Percentiles rank a stretch among this genome's conserved stretches.
Evolutionary conservation across 495 filamentous ascomycete genomes (phyloP).

Genomic region (Lepidopterella palustris): DNA sequence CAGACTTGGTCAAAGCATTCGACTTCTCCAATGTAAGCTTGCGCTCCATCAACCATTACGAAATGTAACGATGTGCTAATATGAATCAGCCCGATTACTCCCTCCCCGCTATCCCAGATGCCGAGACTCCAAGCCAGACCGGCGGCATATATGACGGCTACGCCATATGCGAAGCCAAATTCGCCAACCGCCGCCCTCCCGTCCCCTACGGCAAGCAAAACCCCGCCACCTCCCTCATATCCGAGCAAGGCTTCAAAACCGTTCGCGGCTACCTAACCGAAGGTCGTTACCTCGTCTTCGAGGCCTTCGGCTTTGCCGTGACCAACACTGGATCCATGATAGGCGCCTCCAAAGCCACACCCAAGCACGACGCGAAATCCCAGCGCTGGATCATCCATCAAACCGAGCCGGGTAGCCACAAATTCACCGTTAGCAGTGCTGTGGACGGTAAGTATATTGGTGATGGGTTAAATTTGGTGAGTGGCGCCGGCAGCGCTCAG

Average conservation of each 20-base stretch:
- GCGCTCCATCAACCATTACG: neutral
- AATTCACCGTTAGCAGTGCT: conserved; percentile 46
- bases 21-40: conserved; percentile 41
- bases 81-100: conserved; percentile 39
- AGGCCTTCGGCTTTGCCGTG: conserved; percentile 18
- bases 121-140: conserved; percentile 35
- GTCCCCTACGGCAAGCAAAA: conserved; percentile 46
- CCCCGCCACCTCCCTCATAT: conserved; percentile 13
- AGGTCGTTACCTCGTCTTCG: conserved; percentile 39
- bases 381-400: conserved; percentile 51
- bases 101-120: conserved; percentile 42
- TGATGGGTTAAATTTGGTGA: conserved; percentile 23
- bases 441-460: conserved; percentile 44
- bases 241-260: conserved; percentile 48
- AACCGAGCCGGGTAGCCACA: conserved; percentile 36
- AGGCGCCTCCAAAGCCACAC: conserved; percentile 32
- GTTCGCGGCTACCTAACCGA: conserved; percentile 49
- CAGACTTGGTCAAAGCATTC: conserved; percentile 47
- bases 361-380: conserved; percentile 36
- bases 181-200: conserved; percentile 37
- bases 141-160: conserved; percentile 42
- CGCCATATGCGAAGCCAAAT: conserved; percentile 39
- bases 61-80: neutral
- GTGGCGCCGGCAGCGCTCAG: conserved; percentile 28
- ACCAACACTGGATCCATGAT: conserved; percentile 16